Conservation (phyloP, 768 basidiomycete genomes). For the Pisolithus marmoratus region DNA sequence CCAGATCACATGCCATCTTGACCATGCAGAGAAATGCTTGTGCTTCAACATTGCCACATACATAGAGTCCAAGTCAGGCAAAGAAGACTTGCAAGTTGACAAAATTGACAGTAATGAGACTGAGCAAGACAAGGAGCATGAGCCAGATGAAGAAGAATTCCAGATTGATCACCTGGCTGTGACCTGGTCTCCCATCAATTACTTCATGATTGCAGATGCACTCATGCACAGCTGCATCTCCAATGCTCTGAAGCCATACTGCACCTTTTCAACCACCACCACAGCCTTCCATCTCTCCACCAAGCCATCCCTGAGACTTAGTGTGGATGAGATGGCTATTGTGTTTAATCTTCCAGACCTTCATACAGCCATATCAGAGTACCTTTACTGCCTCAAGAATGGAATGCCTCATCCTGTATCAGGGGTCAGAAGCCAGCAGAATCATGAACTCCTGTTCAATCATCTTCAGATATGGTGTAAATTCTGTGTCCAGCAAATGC, state of each 20-base stretch:
- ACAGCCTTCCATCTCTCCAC: constrained; percentile 4
- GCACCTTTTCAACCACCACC: not conserved
- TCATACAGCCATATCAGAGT: not conserved
- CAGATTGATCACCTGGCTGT: not conserved
- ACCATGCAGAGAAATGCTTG: not conserved
- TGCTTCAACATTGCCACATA: not conserved
- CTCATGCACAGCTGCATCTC: not conserved
- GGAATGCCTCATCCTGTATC: not conserved
- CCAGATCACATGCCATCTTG: constrained; percentile 1
- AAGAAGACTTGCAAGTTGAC: not conserved
- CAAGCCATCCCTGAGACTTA: not conserved
- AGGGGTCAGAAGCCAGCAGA: not conserved
- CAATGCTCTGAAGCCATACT: not conserved
- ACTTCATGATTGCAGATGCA: not conserved
- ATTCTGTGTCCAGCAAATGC: not conserved
- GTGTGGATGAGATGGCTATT: not conserved
- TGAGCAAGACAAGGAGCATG: not conserved
- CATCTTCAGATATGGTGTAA: not conserved
- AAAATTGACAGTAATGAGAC: not conserved
- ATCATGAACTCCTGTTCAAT: not conserved
- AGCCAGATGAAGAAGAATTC: not conserved
- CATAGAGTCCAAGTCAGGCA: not conserved
- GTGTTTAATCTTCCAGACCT: constrained; percentile 1
- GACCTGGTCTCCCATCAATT: not conserved
- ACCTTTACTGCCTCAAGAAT: not conserved